Conservation (phyloP, 1,139 yeast species). For the Lizanozyma gosingica region DNA sequence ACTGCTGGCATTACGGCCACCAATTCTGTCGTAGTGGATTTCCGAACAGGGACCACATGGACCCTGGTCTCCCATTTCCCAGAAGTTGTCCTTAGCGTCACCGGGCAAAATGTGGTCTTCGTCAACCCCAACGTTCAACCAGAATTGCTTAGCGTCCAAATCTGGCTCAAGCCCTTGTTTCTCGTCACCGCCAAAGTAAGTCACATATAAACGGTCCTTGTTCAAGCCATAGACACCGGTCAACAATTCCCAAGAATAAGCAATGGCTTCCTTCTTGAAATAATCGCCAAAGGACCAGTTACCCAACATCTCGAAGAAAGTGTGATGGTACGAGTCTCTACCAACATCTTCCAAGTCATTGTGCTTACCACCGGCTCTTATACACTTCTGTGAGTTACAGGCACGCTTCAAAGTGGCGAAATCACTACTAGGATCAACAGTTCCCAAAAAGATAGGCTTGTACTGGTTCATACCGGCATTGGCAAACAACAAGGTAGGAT, state of each 20-base stretch:
- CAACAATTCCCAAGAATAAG: conserved; percentile 83
- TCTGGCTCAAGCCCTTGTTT: conserved; percentile 84
- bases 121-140: conserved; percentile 82
- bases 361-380: conserved; percentile 99
- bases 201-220: conserved; percentile 76
- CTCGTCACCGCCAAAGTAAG: conserved; percentile 91
- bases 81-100: conserved; percentile 80
- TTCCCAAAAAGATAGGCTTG: conserved; percentile 93
- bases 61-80: conserved; percentile 99
- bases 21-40: conserved; percentile 94
- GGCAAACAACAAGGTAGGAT: conserved; percentile 90
- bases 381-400: conserved; percentile 93
- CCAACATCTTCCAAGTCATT: conserved; percentile 98
- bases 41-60: conserved; percentile 99
- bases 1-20: conserved; percentile 88
- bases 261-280: conserved; percentile 88
- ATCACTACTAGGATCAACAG: conserved; percentile 90
- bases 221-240: conserved; percentile 77
- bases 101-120: conserved; percentile 94
- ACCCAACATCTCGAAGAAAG: conserved; percentile 98
- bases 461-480: conserved; percentile 99
- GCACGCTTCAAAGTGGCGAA: conserved; percentile 82
- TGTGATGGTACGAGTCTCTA: conserved; percentile 93
- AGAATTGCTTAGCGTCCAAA: conserved; percentile 80
- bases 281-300: conserved; percentile 99